phyloP scores from a whole-genome alignment of 1,284 basidiomycete genomes.

The Apiotrichum laibachii region DNA sequence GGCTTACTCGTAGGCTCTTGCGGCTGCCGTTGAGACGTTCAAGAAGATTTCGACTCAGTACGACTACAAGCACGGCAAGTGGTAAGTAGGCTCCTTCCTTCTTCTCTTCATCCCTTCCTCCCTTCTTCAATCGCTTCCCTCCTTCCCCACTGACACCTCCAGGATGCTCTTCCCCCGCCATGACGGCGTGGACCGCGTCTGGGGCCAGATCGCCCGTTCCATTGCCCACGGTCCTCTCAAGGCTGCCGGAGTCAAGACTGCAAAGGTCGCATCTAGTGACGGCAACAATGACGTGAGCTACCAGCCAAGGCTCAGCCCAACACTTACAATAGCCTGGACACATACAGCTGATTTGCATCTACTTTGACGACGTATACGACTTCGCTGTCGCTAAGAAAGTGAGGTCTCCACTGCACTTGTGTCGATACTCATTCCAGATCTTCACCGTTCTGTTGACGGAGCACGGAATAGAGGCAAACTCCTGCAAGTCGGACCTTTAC shows the following conservation, averaged over 20 bases:
- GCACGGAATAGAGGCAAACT: constrained; percentile 36
- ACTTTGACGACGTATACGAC: constrained; percentile 34
- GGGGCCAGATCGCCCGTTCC: constrained; percentile 29
- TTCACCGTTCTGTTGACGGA: constrained; percentile 25
- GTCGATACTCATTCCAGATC: constrained; percentile 18
- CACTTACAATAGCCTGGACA: constrained; percentile 16
- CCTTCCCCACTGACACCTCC: not conserved
- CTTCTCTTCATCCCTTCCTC: not conserved
- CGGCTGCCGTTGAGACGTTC: constrained; percentile 18
- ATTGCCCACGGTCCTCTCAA: constrained; percentile 36
- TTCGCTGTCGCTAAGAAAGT: constrained; percentile 25
- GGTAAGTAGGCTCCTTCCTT: constrained; percentile 23
- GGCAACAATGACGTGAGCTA: not conserved
- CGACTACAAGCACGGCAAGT: constrained; percentile 34
- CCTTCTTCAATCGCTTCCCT: no score
- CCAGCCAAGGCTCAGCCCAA: no score
- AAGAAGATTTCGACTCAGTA: constrained; percentile 25
- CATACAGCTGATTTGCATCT: constrained; percentile 33
- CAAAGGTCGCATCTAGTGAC: constrained; percentile 31
- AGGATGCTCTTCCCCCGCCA: constrained; percentile 32
- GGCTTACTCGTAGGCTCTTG: constrained; percentile 17
- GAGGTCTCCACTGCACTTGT: not conserved
- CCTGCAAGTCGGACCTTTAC: constrained; percentile 44
- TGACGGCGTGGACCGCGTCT: constrained; percentile 29
- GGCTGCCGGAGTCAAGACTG: constrained; percentile 23